Conservation (phyloP, 2,329 filamentous ascomycete genomes). For the Alternaria arborescens region DNA sequence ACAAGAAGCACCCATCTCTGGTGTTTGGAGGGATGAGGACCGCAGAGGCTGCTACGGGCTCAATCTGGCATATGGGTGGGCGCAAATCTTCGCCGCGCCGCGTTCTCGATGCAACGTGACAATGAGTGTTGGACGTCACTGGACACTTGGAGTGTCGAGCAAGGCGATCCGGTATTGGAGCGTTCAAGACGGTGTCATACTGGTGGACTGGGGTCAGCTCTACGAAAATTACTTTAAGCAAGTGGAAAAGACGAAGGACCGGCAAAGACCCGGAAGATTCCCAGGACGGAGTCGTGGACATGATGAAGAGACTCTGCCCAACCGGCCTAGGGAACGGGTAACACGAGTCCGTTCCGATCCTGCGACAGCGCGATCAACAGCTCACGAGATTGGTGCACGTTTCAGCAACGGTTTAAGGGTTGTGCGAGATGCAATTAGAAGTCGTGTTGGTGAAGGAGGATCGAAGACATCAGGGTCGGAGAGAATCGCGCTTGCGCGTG, state of each 20-base stretch:
- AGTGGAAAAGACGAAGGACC: conserved; percentile 5
- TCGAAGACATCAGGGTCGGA: background rate
- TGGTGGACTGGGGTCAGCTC: conserved; percentile 19
- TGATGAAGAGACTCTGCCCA: background rate
- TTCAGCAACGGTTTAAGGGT: background rate
- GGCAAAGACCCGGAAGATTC: background rate
- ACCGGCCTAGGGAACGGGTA: background rate
- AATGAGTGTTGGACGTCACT: conserved; percentile 12
- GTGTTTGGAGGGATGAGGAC: conserved; percentile 5
- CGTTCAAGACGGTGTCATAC: conserved; percentile 8
- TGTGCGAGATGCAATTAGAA: background rate
- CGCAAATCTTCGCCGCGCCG: background rate
- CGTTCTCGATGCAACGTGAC: conserved; percentile 8
- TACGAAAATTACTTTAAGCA: conserved; percentile 15
- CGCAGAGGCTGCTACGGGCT: background rate
- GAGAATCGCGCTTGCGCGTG: background rate
- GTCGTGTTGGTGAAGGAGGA: background rate
- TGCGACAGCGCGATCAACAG: background rate
- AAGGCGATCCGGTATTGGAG: conserved; percentile 16
- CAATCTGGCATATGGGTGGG: background rate
- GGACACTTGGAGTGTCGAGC: conserved; percentile 16
- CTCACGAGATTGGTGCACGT: conserved; percentile 2
- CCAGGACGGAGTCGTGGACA: background rate
- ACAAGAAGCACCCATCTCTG: conserved; percentile 13
- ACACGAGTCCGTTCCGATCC: background rate